Evolutionary conservation across 2,329 filamentous ascomycete genomes (phyloP).

Genomic region (Neocucurbitaria cava): DNA sequence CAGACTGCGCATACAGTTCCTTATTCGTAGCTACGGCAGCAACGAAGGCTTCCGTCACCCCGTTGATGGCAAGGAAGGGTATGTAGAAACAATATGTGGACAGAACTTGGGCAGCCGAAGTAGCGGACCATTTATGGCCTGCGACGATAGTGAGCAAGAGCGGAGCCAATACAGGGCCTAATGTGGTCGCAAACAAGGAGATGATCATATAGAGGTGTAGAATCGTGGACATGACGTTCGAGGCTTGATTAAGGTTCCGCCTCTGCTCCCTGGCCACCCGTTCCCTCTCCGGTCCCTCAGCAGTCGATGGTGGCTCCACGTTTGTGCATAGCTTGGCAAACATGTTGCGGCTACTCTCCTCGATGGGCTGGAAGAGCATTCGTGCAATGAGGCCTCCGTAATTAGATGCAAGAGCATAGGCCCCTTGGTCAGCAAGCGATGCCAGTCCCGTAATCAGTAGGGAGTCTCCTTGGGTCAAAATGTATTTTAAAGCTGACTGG

Average conservation of each 20-base stretch:
- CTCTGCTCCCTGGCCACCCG: slow-evolving; percentile 22
- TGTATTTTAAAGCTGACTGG: slow-evolving; percentile 88
- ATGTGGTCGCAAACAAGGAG: slow-evolving; percentile 69
- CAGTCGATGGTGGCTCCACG: slow-evolving; percentile 15
- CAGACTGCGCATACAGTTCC: slow-evolving; percentile 77
- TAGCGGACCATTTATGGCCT: slow-evolving; percentile 75
- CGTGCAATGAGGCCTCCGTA: slow-evolving; percentile 87
- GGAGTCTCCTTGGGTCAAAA: slow-evolving; percentile 93
- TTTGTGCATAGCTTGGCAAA: slow-evolving; percentile 79
- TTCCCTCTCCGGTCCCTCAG: not conserved
- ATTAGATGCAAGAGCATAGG: slow-evolving; percentile 92
- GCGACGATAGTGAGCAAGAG: slow-evolving; percentile 77
- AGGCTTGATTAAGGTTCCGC: slow-evolving; percentile 48
- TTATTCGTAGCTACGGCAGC: slow-evolving; percentile 79
- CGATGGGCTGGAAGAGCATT: slow-evolving; percentile 91
- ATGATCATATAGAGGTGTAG: slow-evolving; percentile 77
- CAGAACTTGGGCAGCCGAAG: slow-evolving; percentile 76
- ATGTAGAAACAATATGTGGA: slow-evolving; percentile 90
- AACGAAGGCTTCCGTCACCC: slow-evolving; percentile 90
- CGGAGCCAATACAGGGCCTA: slow-evolving; percentile 79
- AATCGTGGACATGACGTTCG: slow-evolving; percentile 66
- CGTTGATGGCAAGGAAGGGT: slow-evolving; percentile 89
- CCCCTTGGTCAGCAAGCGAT: slow-evolving; percentile 80
- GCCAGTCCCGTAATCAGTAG: slow-evolving; percentile 83
- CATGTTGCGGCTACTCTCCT: slow-evolving; percentile 89